A percentile compares a stretch with the other conserved stretches of the same genome.
Conservation (phyloP, 1,284 basidiomycete species). For the Ceratobasidium sp. region DNA sequence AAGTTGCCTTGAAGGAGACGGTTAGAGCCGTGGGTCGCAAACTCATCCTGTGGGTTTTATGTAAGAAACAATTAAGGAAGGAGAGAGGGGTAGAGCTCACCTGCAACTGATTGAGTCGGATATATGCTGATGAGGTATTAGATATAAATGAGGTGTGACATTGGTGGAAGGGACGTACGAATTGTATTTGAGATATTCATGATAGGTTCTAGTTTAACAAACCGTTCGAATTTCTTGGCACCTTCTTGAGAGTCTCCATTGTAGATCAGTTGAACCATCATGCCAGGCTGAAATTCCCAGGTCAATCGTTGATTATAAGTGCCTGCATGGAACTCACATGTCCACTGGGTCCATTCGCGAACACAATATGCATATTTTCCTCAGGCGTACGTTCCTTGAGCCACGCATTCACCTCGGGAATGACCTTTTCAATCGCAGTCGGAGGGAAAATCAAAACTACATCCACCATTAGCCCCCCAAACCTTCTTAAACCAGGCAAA, state of each 20-base stretch:
- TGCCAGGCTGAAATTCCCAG: constrained; percentile 26
- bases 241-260: constrained; percentile 29
- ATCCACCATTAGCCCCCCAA: not conserved
- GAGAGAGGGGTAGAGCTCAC: not conserved
- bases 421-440: not conserved
- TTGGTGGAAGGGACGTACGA: no score
- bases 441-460: constrained; percentile 34
- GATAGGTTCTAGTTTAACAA: constrained; percentile 30
- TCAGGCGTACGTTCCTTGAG: constrained; percentile 15
- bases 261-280: constrained; percentile 8
- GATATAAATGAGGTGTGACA: not conserved
- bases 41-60: not conserved
- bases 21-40: not conserved
- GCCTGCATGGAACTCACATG: constrained; percentile 17
- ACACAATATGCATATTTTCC: constrained; percentile 20
- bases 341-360: constrained; percentile 14
- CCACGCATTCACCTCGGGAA: constrained; percentile 45
- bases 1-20: constrained; percentile 28
- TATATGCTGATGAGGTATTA: not conserved
- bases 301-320: no score
- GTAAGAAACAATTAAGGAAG: not conserved
- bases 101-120: constrained; percentile 22
- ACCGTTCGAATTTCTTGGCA: constrained; percentile 23
- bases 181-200: no score
- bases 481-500: not conserved